Evolutionary conservation across 352 stramenopile species (phyloP).

Genomic region (Aphanomyces astaci): DNA sequence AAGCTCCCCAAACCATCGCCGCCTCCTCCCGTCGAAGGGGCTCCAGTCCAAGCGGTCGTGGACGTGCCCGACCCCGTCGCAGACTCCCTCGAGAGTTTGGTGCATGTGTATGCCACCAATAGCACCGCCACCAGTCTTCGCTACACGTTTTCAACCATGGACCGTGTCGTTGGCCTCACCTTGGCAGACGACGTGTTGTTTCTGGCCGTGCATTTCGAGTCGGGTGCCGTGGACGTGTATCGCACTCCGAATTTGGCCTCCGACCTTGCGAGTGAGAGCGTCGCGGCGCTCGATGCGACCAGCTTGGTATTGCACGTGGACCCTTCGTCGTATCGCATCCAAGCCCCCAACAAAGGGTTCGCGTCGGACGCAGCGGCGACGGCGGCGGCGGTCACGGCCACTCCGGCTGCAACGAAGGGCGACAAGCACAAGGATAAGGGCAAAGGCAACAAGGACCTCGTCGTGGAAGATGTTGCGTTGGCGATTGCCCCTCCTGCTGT

Average conservation of each 20-base stretch:
- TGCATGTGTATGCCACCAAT: not conserved
- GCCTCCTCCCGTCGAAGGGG: not conserved
- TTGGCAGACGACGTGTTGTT: conserved; percentile 1
- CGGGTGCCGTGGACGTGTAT: not conserved
- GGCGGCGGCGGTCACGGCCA: not conserved
- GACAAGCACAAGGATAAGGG: conserved; percentile 17
- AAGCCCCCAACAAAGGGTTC: not conserved
- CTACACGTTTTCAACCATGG: not conserved
- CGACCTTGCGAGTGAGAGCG: not conserved
- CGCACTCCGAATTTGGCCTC: not conserved
- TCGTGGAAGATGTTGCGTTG: not conserved
- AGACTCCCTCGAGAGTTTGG: conserved; percentile 4
- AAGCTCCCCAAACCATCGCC: not conserved
- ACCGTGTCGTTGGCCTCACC: not conserved
- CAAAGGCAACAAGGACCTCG: conserved; percentile 5
- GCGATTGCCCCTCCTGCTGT: not conserved
- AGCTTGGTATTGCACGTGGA: not conserved
- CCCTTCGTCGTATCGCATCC: not conserved
- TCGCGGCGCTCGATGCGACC: not conserved
- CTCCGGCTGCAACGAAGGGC: not conserved
- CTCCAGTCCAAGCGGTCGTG: not conserved
- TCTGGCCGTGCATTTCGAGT: not conserved
- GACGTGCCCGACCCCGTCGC: not conserved
- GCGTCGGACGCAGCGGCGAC: too few relatives aligned
- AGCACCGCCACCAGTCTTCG: not conserved